Conservation (phyloP, 1,284 basidiomycete species). For the Malassezia restricta region DNA sequence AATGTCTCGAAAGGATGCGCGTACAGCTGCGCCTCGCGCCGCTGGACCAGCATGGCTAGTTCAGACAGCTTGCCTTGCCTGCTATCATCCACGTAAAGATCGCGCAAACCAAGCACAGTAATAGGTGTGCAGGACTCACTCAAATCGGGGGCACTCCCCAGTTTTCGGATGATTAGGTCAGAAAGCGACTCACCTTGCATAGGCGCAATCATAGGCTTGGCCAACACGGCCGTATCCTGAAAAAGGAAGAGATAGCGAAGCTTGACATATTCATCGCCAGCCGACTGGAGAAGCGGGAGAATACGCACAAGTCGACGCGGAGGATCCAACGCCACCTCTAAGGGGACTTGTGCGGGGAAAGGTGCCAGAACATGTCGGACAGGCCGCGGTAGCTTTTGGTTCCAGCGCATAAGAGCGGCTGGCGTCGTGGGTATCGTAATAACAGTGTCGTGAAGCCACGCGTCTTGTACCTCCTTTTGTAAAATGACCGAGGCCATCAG, state of each 20-base stretch:
- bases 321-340: conserved; percentile 55
- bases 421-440: conserved; percentile 19
- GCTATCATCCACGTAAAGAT: conserved; percentile 12
- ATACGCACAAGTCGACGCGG: conserved; percentile 71
- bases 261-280: conserved; percentile 83
- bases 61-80: neutral
- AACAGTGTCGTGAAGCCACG: neutral
- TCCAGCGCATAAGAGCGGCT: conserved; percentile 31
- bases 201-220: conserved; percentile 51
- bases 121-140: conserved; percentile 1
- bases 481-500: neutral
- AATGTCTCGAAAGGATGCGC: conserved; percentile 25
- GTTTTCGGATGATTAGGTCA: conserved; percentile 4
- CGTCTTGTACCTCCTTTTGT: neutral
- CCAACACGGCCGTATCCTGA: conserved; percentile 77
- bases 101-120: conserved; percentile 18
- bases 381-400: conserved; percentile 22
- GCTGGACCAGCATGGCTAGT: conserved; percentile 55
- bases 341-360: conserved; percentile 8
- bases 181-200: neutral
- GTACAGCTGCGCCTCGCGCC: conserved; percentile 52
- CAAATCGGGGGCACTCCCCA: conserved; percentile 47
- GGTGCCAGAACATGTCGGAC: neutral
- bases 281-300: conserved; percentile 80
- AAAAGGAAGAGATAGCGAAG: conserved; percentile 92